Evolutionary conservation across 768 basidiomycete genomes (phyloP), one percentile per base, ranked within the genome.

Genomic region (Auricularia sp.): DNA sequence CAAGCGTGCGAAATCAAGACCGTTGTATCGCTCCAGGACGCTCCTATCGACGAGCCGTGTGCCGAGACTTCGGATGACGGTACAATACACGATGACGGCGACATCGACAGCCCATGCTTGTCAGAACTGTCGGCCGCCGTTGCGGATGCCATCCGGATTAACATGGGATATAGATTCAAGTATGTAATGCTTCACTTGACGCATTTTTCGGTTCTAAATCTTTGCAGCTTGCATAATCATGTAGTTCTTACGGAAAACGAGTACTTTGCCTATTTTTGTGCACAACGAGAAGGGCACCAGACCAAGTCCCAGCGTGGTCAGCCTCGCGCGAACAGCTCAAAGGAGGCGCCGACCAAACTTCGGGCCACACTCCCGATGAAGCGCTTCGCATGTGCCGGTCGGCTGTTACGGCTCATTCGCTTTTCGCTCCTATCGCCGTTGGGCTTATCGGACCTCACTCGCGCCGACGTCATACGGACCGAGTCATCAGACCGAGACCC

Each of bases 251-350:
- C 47, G 47, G 14, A 8, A 18, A 51, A 21, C 21, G 47, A 51
- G 11, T 56, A 51, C 13, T 66, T 35, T 34, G 24, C 39, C 14
- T 66, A 65, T 44, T 66, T 34, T 54, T 66, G 65, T 44, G 65
- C 65, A 10, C 65, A 66, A 39, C 65, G 65, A 3, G 54, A 54
- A n/a, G 65, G 65, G 7, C 29, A 66, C 16, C 47, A 66, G 21
- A 66, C 65, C 18, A 66, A 65, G 42, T 24, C 37, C 33, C 21
- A 56, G 44, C 35, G 54, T 10, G 54, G n/a, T 1, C 7, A 64
- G 34, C 64, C 65, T 21, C 65, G 62, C 18, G 45, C 33, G 1
- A 39, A 54, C 13, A 64, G 35, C 14, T 62, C 8, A 18, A 16
- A 6, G 16, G 16, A 16, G 16, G 11, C 47, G 5, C 47, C 47